These are phyloP conservation scores for Blechomonas ayalai DNA, from an alignment of 208 protist genomes.

Conservation along the genomic window DNA sequence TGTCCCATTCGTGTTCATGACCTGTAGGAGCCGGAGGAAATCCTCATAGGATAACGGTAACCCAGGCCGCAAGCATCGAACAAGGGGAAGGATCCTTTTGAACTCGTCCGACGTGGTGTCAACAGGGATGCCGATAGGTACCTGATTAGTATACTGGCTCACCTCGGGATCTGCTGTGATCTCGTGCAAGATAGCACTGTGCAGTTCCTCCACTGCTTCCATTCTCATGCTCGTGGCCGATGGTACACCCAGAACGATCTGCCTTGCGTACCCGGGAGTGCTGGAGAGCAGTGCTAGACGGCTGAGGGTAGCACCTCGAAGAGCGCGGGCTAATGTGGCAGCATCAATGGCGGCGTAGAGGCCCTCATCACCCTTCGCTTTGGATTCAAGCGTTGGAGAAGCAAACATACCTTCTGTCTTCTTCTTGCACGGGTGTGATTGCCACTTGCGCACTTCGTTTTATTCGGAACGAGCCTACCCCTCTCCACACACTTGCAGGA, in stretches of 20 bases:
- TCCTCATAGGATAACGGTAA: conserved; percentile 50
- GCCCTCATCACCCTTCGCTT: conserved; percentile 65
- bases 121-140: conserved; percentile 43
- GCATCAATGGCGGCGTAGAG: conserved; percentile 71
- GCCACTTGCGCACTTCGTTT: too few species aligned
- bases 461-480: too few species aligned
- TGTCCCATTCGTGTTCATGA: conserved; percentile 28
- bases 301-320: conserved; percentile 60
- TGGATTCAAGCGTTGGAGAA: conserved; percentile 30
- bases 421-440: conserved; percentile 4
- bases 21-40: conserved; percentile 29
- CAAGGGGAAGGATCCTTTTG: conserved; percentile 19
- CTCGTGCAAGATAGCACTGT: conserved; percentile 1
- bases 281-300: conserved; percentile 11
- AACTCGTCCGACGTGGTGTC: conserved; percentile 24
- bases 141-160: conserved; percentile 12
- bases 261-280: background rate
- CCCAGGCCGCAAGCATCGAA: conserved; percentile 46
- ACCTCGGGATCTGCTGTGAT: conserved; percentile 8
- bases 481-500: background rate
- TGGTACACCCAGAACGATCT: background rate
- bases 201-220: conserved; percentile 2
- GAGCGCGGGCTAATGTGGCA: conserved; percentile 38
- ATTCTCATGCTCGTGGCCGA: background rate
- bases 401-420: conserved; percentile 12